Conservation (phyloP, 768 basidiomycete genomes). For the Hortiboletus campestris region DNA sequence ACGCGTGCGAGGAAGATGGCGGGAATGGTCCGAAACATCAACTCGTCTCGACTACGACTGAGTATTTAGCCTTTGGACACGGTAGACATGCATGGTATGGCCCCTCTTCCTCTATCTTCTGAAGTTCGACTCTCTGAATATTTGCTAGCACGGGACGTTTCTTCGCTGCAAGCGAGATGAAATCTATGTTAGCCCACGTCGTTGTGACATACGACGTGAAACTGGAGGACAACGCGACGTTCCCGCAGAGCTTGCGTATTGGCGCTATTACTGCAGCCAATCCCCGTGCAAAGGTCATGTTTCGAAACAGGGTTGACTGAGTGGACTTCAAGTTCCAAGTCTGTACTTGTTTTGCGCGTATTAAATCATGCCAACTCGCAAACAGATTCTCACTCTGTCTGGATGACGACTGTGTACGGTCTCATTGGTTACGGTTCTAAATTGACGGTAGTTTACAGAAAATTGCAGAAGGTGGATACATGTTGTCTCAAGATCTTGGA, state of each 20-base stretch:
- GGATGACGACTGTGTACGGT: no score
- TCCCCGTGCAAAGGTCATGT: background rate
- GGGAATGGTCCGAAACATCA: slow-evolving; percentile 34
- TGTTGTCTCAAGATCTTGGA: slow-evolving; percentile 43
- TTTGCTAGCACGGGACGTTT: background rate
- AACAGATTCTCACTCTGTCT: no score
- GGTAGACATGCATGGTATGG: slow-evolving; percentile 17
- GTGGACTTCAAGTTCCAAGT: no score
- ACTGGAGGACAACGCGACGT: background rate
- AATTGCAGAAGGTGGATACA: no score
- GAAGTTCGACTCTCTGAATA: no score
- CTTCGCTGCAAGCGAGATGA: background rate
- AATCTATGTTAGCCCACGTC: background rate
- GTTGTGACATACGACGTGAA: slow-evolving; percentile 2
- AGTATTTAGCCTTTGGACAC: slow-evolving; percentile 38
- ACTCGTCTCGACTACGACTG: slow-evolving; percentile 32
- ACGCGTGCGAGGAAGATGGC: slow-evolving; percentile 30
- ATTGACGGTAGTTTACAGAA: no score
- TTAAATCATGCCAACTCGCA: no score
- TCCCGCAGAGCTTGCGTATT: background rate
- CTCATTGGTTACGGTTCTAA: no score
- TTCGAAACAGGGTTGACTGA: background rate
- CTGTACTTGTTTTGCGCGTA: no score
- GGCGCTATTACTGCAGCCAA: background rate
- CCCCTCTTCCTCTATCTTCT: no score